Base-by-base conservation (phyloP, 2,329 filamentous ascomycete genomes). In the Periconia sp. region DNA sequence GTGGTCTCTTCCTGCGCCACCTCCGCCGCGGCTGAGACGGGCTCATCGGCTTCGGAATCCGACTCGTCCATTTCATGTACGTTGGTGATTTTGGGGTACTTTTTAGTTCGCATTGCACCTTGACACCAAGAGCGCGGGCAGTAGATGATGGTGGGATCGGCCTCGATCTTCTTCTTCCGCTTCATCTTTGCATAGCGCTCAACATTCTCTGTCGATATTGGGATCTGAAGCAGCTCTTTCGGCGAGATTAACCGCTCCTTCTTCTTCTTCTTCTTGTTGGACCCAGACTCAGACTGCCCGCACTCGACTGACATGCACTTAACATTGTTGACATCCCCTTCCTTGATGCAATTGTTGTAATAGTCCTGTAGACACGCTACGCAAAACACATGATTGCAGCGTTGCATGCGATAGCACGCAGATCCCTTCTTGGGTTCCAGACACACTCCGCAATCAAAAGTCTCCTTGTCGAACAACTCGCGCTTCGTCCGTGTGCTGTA, bases 61-160 rank as follows among this genome's bases (percentile, higher is more conserved):
- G 73, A 74, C 33, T 77, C 77, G 45, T 68, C 67, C 54, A 72
- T 66, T 23, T 72, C 62, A 14, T 63, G 57, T 2, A 80, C 66
- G 52, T 80, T 73, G 11, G 65, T 69, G 30, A 79, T 75, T 49
- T 78, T 77, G 6, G 78, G 77, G 48, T 80, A 79, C 56, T 77
- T 80, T 2, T 64, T 58, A 9, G 85, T 86, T 5, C 76, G 84
- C 23, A 92, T 92, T 2, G 92, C 90, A 6, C 91, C 92, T 72
- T 94, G 90, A 71, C 94, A 99, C 91, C 92, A 97, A 52, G 86
- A 82, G 9, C 94, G 85, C 0, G 94, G 94, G 66, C 94, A 99
- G 72, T 96, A 97, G 33, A 97, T 83, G 0, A 92, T 97, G 54
- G 87, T 88, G 67, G 92, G 95, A 74, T 97, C 92, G 0, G 91